Base-by-base conservation (phyloP, 108 stramenopile genomes). In the Cyclotella sp. region DNA sequence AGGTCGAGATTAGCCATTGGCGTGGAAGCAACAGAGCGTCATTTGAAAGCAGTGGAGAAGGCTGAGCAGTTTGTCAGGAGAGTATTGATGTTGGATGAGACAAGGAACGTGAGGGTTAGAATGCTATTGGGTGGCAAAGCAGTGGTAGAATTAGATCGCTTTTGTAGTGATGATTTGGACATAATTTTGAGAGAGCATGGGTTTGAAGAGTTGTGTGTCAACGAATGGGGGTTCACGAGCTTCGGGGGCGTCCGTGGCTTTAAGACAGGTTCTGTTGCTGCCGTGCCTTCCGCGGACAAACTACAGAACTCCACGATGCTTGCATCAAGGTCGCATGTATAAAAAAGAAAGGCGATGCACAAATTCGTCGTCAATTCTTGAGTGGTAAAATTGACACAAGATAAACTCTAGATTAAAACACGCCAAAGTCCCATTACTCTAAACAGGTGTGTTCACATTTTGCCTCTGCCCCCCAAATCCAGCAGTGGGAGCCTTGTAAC, bases 1-100 rank as follows among this genome's bases (percentile, higher is more conserved):
- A 85, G 97, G 44, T 95, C 94, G 4, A 84, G 97, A 24, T 69
- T 98, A 51, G 97, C 95, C 15, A 77, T 98, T 55, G 97, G 97
- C 19, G 97, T 98, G 3, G 69, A 74, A 51, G 96, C 96, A 29
- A 90, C 88, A 12, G 59, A 73, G 29, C 79, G 85, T 18, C 93
- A 93, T 71, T 83, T 96, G 27, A 70, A 84, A 63, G 84, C 83
- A 21, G 89, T 94, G 19, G 92, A 90, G 61, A 53, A 46, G 39
- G 95, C 93, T 28, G 93, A 96, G 76, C 73, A 72, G 12, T 82
- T 79, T 61, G 93, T 96, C 0, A 54, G 88, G 21, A 39, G 53
- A 0, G 55, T 58, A 11, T 73, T 95, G 68, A 63, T 55, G 24
- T 64, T 88, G 22, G 84, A 82, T 65, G 73, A 67, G 44, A 84